These are phyloP conservation scores for Globisporangium megalacanthum DNA, from an alignment of 352 stramenopile genomes.

Conservation along the genomic window DNA sequence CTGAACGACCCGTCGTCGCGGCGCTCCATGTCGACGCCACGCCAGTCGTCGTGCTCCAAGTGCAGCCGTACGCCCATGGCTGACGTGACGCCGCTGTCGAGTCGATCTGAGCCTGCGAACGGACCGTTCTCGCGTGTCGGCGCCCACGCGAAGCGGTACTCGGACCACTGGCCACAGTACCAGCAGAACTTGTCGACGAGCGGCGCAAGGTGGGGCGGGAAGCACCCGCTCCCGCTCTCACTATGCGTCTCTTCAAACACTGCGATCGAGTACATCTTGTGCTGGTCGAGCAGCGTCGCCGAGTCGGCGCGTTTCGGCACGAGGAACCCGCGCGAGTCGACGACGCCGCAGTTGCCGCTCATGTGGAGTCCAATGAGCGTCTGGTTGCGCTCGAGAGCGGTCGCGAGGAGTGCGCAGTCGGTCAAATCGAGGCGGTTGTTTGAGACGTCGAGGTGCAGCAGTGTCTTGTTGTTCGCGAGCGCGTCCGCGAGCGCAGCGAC, in stretches of 20 bases:
- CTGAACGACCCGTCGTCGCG: conserved; percentile 56
- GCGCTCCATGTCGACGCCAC: conserved; percentile 53
- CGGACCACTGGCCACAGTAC: conserved; percentile 71
- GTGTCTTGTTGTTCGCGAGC: conserved; percentile 74
- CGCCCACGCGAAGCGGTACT: conserved; percentile 69
- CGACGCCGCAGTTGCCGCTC: conserved; percentile 62
- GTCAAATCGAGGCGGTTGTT: conserved; percentile 66
- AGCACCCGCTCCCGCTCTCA: conserved; percentile 41
- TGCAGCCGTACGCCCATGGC: conserved; percentile 50
- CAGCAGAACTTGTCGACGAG: conserved; percentile 72
- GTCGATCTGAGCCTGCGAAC: conserved; percentile 25
- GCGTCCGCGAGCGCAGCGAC: conserved; percentile 51
- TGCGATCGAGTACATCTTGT: conserved; percentile 74
- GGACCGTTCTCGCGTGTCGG: conserved; percentile 31
- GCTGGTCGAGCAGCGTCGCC: conserved; percentile 45
- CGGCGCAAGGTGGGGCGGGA: conserved; percentile 38
- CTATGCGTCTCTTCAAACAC: conserved; percentile 69
- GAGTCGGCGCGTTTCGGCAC: conserved; percentile 32
- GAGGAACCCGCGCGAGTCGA: conserved; percentile 66
- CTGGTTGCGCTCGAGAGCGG: conserved; percentile 66
- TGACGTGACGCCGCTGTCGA: conserved; percentile 20
- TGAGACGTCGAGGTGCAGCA: conserved; percentile 60
- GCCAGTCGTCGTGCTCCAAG: conserved; percentile 68
- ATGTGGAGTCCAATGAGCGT: conserved; percentile 70
- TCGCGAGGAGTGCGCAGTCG: conserved; percentile 53